Conservation (phyloP, 306 rosid species). For the Astragalus glycyphyllos region DNA sequence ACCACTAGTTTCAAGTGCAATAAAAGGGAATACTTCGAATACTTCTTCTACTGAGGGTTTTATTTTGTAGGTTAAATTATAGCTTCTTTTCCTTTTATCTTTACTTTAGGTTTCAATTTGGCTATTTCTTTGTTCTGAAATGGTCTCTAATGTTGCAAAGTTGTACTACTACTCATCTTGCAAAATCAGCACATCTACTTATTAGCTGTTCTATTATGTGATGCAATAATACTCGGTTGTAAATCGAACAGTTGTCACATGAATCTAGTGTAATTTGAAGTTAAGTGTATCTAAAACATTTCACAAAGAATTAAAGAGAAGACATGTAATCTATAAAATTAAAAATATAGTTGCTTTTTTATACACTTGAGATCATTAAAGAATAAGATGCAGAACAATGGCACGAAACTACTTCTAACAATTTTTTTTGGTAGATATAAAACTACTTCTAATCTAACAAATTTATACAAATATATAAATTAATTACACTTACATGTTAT, state of each 20-base stretch:
- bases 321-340: background rate
- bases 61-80: background rate
- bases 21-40: too few species aligned
- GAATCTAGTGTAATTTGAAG: too few species aligned
- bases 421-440: constrained; percentile 1
- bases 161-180: too few species aligned
- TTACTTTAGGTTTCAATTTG: too few species aligned
- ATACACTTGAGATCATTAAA: constrained; percentile 34
- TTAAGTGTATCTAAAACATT: too few species aligned
- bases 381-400: constrained; percentile 13
- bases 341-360: constrained; percentile 27
- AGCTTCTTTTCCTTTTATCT: too few species aligned
- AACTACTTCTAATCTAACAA: constrained; percentile 39
- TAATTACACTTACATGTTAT: constrained; percentile 34
- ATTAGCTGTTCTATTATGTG: background rate
- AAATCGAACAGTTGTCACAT: background rate
- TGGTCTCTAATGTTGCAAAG: too few species aligned
- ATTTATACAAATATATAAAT: constrained; percentile 19
- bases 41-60: background rate
- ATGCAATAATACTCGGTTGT: constrained; percentile 25
- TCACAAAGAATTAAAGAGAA: background rate
- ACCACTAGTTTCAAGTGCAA: background rate
- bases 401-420: constrained; percentile 34
- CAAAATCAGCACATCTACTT: background rate
- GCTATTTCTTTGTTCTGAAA: too few species aligned